A percentile compares a stretch with the other conserved stretches of the same genome.
Conservation (phyloP, 2,329 filamentous ascomycete genomes). For the Ophiostoma perfectum region DNA sequence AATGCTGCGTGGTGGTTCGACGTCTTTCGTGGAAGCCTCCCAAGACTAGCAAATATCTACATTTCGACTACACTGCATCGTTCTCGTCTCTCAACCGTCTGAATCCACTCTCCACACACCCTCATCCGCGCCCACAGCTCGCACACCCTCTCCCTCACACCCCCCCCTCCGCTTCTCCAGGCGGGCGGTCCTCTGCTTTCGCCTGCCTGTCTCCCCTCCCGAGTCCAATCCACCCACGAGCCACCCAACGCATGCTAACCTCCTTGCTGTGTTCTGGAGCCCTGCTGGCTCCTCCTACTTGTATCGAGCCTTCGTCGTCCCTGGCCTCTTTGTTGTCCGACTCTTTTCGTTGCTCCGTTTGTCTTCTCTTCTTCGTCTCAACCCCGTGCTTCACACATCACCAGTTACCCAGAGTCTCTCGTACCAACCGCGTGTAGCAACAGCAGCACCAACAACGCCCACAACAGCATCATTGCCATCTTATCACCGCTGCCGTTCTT, state of each 20-base stretch:
- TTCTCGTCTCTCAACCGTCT: neutral
- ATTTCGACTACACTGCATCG: too few relatives aligned
- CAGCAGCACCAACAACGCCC: neutral
- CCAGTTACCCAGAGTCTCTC: neutral
- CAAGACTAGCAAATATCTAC: too few relatives aligned
- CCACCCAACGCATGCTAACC: slow-evolving; percentile 3
- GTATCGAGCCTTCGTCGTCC: slow-evolving; percentile 1
- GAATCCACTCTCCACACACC: slow-evolving; percentile 2
- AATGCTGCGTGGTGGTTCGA: too few relatives aligned
- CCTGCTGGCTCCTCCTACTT: slow-evolving; percentile 3
- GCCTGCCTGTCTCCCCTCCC: slow-evolving; percentile 3
- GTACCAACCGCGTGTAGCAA: neutral
- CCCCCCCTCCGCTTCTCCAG: neutral
- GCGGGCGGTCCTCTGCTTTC: slow-evolving; percentile 9
- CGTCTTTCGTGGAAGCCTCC: too few relatives aligned
- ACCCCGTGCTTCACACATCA: neutral
- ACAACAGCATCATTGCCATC: neutral
- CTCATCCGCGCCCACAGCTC: neutral
- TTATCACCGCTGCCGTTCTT: neutral
- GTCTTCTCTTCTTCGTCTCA: slow-evolving; percentile 5
- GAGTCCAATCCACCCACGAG: slow-evolving; percentile 7
- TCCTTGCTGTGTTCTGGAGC: neutral
- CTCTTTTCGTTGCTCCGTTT: neutral
- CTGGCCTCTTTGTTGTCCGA: neutral
- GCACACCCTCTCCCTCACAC: neutral